These are phyloP conservation scores for slime mould (Dictyostelium discoideum) DNA, from an alignment of 78 protist species.

Conservation along the genomic window DNA sequence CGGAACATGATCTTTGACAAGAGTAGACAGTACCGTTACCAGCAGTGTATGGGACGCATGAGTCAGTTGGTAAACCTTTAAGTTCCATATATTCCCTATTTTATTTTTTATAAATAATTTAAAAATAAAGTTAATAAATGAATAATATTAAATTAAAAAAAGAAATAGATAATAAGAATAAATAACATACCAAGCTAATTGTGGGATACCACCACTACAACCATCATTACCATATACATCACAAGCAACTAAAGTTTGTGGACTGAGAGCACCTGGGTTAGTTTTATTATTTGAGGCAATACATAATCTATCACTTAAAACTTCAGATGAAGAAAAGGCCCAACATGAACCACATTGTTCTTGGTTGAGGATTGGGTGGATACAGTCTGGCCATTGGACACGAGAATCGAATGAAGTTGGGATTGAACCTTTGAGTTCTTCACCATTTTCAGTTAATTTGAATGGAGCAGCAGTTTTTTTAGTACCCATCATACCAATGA, in stretches of 20 bases:
- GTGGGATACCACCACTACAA: constrained; percentile 86
- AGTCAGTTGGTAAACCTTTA: constrained; percentile 84
- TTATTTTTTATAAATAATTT: background rate
- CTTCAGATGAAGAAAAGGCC: constrained; percentile 70
- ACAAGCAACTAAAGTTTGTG: constrained; percentile 73
- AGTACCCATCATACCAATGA: constrained; percentile 41
- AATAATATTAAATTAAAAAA: no score
- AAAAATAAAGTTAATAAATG: no score
- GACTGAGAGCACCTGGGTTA: constrained; percentile 48
- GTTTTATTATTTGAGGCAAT: constrained; percentile 50
- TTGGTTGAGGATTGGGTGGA: constrained; percentile 51
- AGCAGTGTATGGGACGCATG: constrained; percentile 81
- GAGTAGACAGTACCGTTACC: constrained; percentile 65
- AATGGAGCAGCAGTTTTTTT: constrained; percentile 13
- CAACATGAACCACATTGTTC: constrained; percentile 73
- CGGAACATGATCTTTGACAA: constrained; percentile 48
- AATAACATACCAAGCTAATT: constrained; percentile 29
- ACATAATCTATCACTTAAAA: constrained; percentile 71
- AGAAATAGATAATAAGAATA: constrained; percentile 81
- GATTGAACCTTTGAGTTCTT: background rate
- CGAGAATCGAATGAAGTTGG: constrained; percentile 48
- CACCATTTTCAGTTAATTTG: background rate
- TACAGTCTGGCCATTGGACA: constrained; percentile 50
- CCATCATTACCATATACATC: constrained; percentile 49
- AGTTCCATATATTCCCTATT: background rate